Conservation (phyloP, 148 eudicot genomes). For the Arbutus unedo region DNA sequence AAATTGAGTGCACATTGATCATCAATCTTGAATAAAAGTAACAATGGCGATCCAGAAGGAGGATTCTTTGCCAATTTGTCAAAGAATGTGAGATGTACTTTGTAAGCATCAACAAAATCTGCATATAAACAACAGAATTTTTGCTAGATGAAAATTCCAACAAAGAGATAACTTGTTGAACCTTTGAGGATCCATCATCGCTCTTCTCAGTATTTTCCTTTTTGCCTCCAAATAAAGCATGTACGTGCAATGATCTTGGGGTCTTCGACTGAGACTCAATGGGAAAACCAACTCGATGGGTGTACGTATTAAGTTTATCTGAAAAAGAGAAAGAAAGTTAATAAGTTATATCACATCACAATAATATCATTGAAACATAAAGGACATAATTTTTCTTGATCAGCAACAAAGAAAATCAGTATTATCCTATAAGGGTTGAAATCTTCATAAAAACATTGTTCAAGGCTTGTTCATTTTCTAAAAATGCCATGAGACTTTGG, state of each 20-base stretch:
- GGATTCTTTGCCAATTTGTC: background rate
- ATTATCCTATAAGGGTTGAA: background rate
- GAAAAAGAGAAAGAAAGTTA: background rate
- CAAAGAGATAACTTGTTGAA: slow-evolving; percentile 5
- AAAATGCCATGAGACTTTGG: background rate
- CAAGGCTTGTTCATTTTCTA: background rate
- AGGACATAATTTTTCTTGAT: background rate
- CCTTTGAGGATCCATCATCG: slow-evolving; percentile 61
- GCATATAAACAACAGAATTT: background rate
- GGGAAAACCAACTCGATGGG: slow-evolving; percentile 22
- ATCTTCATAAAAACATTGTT: background rate
- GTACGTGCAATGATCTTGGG: slow-evolving; percentile 38
- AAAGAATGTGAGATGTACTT: background rate
- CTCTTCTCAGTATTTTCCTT: slow-evolving; percentile 55
- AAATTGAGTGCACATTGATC: background rate
- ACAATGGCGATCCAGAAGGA: background rate
- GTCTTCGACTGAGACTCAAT: slow-evolving; percentile 21
- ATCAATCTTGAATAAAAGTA: background rate
- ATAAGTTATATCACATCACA: background rate
- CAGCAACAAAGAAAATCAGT: background rate
- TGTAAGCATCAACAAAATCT: background rate
- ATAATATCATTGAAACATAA: background rate
- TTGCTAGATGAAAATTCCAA: background rate
- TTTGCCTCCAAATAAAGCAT: slow-evolving; percentile 75
- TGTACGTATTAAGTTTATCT: slow-evolving; percentile 22